Percentiles rank a stretch among this genome's conserved stretches.
These are phyloP conservation scores for Cytospora leucostoma DNA, from an alignment of 2,329 filamentous ascomycete genomes.

Conservation along the genomic window DNA sequence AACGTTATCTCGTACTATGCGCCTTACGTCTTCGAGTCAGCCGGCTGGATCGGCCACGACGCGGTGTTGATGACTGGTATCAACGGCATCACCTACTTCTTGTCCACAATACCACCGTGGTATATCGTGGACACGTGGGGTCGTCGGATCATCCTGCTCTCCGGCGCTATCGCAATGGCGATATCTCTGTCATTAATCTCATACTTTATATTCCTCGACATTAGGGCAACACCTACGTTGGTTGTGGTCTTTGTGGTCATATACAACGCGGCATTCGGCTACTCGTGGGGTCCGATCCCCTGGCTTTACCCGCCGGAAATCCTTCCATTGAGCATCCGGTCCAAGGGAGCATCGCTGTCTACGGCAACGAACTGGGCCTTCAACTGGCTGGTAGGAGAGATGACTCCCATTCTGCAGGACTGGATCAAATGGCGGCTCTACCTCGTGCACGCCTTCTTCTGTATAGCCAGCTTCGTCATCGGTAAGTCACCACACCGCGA, in stretches of 20 bases:
- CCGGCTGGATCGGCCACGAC: conserved; percentile 88
- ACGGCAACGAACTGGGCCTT: conserved; percentile 98
- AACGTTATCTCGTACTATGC: conserved; percentile 99
- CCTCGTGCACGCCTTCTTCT: conserved; percentile 95
- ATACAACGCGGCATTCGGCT: conserved; percentile 96
- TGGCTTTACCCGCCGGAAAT: conserved; percentile 99
- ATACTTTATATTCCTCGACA: conserved; percentile 91
- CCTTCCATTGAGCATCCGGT: conserved; percentile 90
- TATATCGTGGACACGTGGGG: conserved; percentile 94
- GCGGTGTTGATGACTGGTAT: conserved; percentile 97
- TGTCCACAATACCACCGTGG: conserved; percentile 94
- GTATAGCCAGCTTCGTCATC: conserved; percentile 90
- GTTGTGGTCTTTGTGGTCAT: conserved; percentile 97
- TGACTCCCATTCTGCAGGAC: conserved; percentile 92
- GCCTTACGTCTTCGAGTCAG: conserved; percentile 92
- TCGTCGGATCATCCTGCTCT: conserved; percentile 83
- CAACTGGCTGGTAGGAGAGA: conserved; percentile 94
- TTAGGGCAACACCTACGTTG: conserved; percentile 73
- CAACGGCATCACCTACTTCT: conserved; percentile 85
- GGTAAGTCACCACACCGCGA: conserved; percentile 60
- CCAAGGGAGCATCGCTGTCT: conserved; percentile 93
- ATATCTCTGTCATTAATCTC: conserved; percentile 86
- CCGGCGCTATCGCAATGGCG: conserved; percentile 86
- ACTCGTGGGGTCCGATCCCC: conserved; percentile 92
- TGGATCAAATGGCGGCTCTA: conserved; percentile 93